Base-by-base conservation (phyloP, 2,329 filamentous ascomycete species). In the Mycosphaerella sp. region DNA sequence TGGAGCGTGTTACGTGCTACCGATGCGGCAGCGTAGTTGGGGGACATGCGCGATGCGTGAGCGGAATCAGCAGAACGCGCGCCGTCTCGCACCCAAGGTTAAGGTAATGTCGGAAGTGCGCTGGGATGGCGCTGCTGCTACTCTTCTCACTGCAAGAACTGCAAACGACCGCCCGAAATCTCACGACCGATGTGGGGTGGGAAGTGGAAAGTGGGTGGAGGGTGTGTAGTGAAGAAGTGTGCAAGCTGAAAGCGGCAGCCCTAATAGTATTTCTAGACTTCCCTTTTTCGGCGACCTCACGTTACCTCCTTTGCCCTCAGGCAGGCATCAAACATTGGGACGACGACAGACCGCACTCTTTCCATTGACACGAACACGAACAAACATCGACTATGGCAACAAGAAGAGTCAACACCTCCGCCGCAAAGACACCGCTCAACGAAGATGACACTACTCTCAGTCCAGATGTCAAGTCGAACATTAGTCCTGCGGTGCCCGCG, bases 401-500 rank as follows among this genome's bases (percentile, higher is more conserved):
- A 42, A 78, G 83, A 71, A 79, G 87, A 65, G 84, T 82, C 65
- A 75, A 84, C 58, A 78, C 78, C 38, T 72, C 77, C 6, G 85
- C 88, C 71, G 85, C 88, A 71, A 87, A 86, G 75, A 82, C 80
- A 31, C 74, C 82, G 54, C 77, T 87, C 46, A 72, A 71, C 43
- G 64, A 68, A 54, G 69, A 74, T 54, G 70, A 72, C 29, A 58
- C 58, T 49, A 29, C 57, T 49, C 3, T 29, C 26, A 62, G 59
- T 12, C 23, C 55, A 8, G 61, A 58, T 40, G 43, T 55, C 4
- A 82, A 83, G 64, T 90, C 87, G 53, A 82, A 84, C 73, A 91
- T 87, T 60, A 74, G 84, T n/a, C 88, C 89, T 17, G 89, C 89
- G 21, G 89, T 95, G 46, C 89, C 90, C 50, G 78, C 79, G 89